phyloP scores from a whole-genome alignment of 805 yeast species.

The Barnettozyma siamensis region DNA sequence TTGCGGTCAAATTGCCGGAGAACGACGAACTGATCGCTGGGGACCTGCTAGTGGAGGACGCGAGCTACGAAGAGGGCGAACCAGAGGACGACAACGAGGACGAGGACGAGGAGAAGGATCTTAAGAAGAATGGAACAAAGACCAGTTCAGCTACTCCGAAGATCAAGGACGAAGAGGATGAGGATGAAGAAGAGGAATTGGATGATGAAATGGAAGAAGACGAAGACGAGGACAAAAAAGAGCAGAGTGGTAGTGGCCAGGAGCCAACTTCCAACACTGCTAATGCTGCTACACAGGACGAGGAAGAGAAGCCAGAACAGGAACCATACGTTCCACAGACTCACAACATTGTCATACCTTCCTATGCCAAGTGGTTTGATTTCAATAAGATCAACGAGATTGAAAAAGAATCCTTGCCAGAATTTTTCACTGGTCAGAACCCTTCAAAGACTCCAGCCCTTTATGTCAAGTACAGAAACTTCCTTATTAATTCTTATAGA shows the following conservation, averaged over 20 bases:
- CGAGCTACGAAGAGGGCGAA: background rate
- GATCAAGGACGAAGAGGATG: background rate
- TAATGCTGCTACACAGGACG: background rate
- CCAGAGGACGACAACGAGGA: background rate
- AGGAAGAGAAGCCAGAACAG: constrained; percentile 10
- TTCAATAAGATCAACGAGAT: constrained; percentile 66
- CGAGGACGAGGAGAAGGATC: background rate
- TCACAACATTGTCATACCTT: constrained; percentile 80
- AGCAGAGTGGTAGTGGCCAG: constrained; percentile 7
- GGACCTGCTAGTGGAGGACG: background rate
- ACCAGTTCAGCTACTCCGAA: no score
- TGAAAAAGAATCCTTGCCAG: constrained; percentile 81
- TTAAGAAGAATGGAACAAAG: no score
- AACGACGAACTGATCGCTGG: background rate
- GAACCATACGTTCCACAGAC: constrained; percentile 48
- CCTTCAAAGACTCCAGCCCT: constrained; percentile 76
- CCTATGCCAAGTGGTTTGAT: constrained; percentile 83
- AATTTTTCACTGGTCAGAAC: constrained; percentile 70
- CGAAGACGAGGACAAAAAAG: constrained; percentile 7
- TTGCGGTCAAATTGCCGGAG: background rate
- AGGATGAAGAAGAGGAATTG: constrained; percentile 5
- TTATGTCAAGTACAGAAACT: constrained; percentile 77
- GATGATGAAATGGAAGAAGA: constrained; percentile 8
- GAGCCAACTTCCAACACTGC: background rate
- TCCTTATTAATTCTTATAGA: constrained; percentile 83